Conservation (phyloP, 2,329 filamentous ascomycete genomes). For the Emericellopsis atlantica region DNA sequence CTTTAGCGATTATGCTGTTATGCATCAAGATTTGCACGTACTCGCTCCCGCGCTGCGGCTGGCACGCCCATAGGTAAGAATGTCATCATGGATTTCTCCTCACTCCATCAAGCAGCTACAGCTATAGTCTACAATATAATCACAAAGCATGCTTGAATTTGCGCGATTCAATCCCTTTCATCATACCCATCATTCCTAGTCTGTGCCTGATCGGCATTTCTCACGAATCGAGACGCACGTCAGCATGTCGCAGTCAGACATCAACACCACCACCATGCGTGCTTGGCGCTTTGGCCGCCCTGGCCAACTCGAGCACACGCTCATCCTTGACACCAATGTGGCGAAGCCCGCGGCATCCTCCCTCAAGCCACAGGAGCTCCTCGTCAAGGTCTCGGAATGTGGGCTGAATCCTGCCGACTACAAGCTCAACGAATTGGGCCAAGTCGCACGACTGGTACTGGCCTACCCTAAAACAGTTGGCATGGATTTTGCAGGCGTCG, state of each 20-base stretch:
- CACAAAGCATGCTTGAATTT: too few relatives aligned
- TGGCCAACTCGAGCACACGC: conserved; percentile 10
- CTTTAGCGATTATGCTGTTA: too few relatives aligned
- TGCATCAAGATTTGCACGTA: too few relatives aligned
- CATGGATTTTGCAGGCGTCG: conserved; percentile 37
- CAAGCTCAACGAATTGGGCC: conserved; percentile 29
- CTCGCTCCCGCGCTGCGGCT: too few relatives aligned
- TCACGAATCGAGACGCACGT: background rate
- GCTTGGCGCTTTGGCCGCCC: conserved; percentile 14
- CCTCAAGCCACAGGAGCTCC: conserved; percentile 17
- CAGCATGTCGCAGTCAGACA: background rate
- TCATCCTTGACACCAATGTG: conserved; percentile 9
- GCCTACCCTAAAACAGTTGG: conserved; percentile 28
- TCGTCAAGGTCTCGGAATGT: conserved; percentile 28
- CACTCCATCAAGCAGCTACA: too few relatives aligned
- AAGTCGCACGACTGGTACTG: conserved; percentile 17
- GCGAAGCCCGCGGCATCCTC: conserved; percentile 7
- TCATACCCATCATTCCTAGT: too few relatives aligned
- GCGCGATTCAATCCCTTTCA: too few relatives aligned
- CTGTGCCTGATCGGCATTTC: too few relatives aligned
- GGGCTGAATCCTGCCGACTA: conserved; percentile 36
- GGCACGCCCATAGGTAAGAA: too few relatives aligned
- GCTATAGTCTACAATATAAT: too few relatives aligned
- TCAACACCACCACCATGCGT: conserved; percentile 9
- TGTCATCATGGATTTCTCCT: too few relatives aligned